Base-by-base conservation (phyloP, 2,329 filamentous ascomycete genomes). In the Colletotrichum australisinense region DNA sequence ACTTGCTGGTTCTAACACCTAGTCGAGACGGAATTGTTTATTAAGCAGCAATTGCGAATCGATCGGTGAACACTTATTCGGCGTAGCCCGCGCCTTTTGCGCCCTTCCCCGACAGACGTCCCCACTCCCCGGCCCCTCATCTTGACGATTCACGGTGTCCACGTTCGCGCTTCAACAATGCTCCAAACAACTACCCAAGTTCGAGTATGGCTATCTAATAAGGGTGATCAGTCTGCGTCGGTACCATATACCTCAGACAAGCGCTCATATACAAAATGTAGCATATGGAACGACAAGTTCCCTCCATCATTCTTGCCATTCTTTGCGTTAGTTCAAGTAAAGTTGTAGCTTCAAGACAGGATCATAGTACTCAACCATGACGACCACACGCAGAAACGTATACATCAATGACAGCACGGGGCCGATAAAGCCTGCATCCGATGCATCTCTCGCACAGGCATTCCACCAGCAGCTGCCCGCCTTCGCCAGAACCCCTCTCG, bases 381-480 rank as follows among this genome's bases (percentile, higher is more conserved):
- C 76, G 8, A 52, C 56, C 9, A 35, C 64, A 66, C 78, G 75
- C n/a, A 75, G 79, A 6, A 49, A 70, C 12, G 73, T 80, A 1
- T 57, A 77, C 35, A 76, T 80, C 72, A 81, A 81, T 60, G 42
- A 74, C 49, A 73, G 72, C 69, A 72, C 75, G 1, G 75, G 74
- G 2, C 55, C 76, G 1, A 42, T 73, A 3, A 14, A 73, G 14
- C 52, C 66, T 2, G 63, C 75, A 0, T 5, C 60, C 1, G 74
- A 76, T 52, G 65, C 75, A 12, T 62, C 67, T 19, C 59, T 32
- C 8, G 76, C 78, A 4, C 74, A 77, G n/a, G 63, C 60, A 3
- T 93, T 94, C 79, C 93, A 94, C 77, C 78, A 82, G 35, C 83
- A 81, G 1, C 84, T 94, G 1, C 91, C 91, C 1, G 80, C 84